Conservation (phyloP, 148 eudicot genomes). For the Rhododendron mucronatum region DNA sequence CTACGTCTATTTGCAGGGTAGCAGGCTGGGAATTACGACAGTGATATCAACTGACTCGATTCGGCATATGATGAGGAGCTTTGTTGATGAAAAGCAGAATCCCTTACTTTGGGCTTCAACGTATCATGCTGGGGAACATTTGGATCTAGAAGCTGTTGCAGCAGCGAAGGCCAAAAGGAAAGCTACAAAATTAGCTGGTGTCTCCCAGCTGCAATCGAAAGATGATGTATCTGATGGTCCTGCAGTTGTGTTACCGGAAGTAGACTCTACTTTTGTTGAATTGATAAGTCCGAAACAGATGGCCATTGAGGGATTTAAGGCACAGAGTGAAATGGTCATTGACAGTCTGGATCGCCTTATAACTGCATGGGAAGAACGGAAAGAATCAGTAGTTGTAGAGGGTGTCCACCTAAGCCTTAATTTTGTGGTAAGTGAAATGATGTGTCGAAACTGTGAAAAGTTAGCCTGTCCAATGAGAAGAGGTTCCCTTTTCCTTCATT, state of each 20-base stretch:
- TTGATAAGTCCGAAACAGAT: slow-evolving; percentile 72
- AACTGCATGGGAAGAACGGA: slow-evolving; percentile 93
- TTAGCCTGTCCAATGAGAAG: background rate
- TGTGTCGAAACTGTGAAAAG: background rate
- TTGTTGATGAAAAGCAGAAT: slow-evolving; percentile 87
- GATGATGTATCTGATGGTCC: slow-evolving; percentile 35
- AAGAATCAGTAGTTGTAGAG: slow-evolving; percentile 92
- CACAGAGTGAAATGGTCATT: slow-evolving; percentile 99
- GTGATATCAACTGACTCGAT: slow-evolving; percentile 95
- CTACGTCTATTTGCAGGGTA: slow-evolving; percentile 47
- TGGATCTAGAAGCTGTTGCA: slow-evolving; percentile 90
- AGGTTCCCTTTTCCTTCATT: background rate
- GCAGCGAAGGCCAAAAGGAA: slow-evolving; percentile 81
- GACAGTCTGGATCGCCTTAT: slow-evolving; percentile 92
- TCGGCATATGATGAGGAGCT: slow-evolving; percentile 98
- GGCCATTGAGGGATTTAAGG: slow-evolving; percentile 96
- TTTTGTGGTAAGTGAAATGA: slow-evolving; percentile 60
- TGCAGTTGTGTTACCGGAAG: slow-evolving; percentile 33
- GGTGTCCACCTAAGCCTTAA: slow-evolving; percentile 99
- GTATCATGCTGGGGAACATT: slow-evolving; percentile 87
- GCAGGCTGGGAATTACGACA: slow-evolving; percentile 92
- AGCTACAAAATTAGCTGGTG: slow-evolving; percentile 59
- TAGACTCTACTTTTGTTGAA: slow-evolving; percentile 29
- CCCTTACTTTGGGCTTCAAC: slow-evolving; percentile 98
- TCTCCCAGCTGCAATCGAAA: slow-evolving; percentile 28